phyloP scores from a whole-genome alignment of 1,139 yeast species.

The Martiniozyma asiatica region DNA sequence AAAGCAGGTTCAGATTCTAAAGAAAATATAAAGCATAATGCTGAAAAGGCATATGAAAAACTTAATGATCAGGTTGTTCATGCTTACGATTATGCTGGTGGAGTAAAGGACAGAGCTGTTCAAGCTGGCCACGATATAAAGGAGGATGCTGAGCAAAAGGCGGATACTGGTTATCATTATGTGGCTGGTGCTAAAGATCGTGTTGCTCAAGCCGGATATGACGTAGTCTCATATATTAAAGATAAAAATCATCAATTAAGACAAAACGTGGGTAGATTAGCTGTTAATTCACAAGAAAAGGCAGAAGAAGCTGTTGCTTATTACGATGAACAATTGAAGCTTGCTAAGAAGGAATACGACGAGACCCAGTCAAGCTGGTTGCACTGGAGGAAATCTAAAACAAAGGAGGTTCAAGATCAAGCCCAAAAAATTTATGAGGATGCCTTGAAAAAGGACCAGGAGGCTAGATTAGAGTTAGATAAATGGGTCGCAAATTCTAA shows the following conservation, averaged over 20 bases:
- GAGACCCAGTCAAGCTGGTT: conserved; percentile 10
- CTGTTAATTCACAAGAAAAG: conserved; percentile 15
- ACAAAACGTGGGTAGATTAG: conserved; percentile 16
- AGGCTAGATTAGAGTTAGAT: conserved; percentile 8
- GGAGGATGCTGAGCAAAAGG: conserved; percentile 3
- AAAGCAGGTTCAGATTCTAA: conserved; percentile 8
- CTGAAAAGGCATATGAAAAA: conserved; percentile 6
- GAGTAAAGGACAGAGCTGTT: conserved; percentile 3
- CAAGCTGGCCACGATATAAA: conserved; percentile 5
- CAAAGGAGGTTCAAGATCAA: conserved; percentile 9
- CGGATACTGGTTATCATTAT: conserved; percentile 1
- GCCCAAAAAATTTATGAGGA: conserved; percentile 7
- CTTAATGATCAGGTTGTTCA: conserved; percentile 10
- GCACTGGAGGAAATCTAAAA: conserved; percentile 9
- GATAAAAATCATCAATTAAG: conserved; percentile 26
- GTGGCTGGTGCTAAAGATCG: conserved; percentile 3
- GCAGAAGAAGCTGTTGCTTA: conserved; percentile 20
- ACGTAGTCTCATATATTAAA: conserved; percentile 18
- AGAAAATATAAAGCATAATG: conserved; percentile 4
- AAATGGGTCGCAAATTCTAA: conserved; percentile 8
- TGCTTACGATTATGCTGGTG: conserved; percentile 12
- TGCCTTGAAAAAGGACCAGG: conserved; percentile 2
- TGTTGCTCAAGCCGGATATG: conserved; percentile 1
- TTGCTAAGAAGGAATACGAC: conserved; percentile 10
- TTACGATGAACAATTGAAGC: conserved; percentile 7